Base-by-base conservation (phyloP, 169 alveolate genomes). In the Cryptosporidium sp. region DNA sequence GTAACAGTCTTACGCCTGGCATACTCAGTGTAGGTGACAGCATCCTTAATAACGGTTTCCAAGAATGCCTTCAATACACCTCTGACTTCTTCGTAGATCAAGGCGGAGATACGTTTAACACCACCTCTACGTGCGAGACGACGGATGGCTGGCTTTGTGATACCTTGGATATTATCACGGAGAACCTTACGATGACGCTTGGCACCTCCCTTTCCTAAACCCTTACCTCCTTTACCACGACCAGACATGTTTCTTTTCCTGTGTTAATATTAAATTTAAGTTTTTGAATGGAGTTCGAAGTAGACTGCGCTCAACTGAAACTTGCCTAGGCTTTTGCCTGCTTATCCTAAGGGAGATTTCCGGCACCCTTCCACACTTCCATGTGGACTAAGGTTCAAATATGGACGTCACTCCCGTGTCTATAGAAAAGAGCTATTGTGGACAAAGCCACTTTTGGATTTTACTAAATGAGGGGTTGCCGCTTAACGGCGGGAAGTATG, bases 51-150 rank as follows among this genome's bases (percentile, higher is more conserved):
- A 71, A 98, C 99, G 91, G 95, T 96, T 94, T 98, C 99, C 86
- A 98, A 96, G 98, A 98, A 98, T 43, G 96, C 96, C 96, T 97
- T 98, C 84, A 98, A 95, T 74, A 98, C 99, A 89, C 98, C 98
- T 87, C 99, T 97, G 62, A 98, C 97, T 96, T 98, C 99, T 93
- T 98, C 99, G 95, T 98, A 98, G 91, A 98, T 98, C 93, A 97
- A 94, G 86, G 99, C 99, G 48, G 99, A 96, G 84, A 98, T 98
- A 95, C 99, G 98, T 96, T 98, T 98, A 62, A 98, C 99, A 84
- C 99, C 99, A 91, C 99, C 99, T 94, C 99, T 98, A 91, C 99
- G 98, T 68, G 99, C 99, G 87, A 98, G 95, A 93, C 99, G 98
- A 91, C 99, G 97, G 93, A 98, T 98, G 55, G 99, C 99, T 62